Evolutionary conservation across 345 rosid species (phyloP), one percentile per base, ranked within the genome.

Genomic region (Odontarrhena argentea): DNA sequence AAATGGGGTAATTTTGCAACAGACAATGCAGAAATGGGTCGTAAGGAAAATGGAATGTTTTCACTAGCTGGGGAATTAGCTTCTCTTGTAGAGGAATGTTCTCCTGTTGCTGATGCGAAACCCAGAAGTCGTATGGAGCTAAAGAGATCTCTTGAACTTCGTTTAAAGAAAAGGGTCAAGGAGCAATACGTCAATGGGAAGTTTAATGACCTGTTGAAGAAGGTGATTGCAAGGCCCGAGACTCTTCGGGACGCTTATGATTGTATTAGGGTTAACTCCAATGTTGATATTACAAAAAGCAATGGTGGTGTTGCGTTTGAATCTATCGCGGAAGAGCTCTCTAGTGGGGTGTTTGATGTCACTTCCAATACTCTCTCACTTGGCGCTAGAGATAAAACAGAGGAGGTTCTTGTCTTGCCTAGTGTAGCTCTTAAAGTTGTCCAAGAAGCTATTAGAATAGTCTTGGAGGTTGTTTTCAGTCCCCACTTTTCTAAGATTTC

Each of bases 401-500:
- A 87, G 67, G 93, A 89, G 80, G 82, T 76, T 54, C 89, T 92
- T 50, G 76, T 92, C 28, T 71, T 92, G 69, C 97, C 98, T n/a
- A 85, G 74, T 50, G 70, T 85, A 13, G 84, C 85, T 63, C 50
- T 84, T 70, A 84, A 74, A 82, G 76, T 83, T 54, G 74, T 89
- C 64, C 96, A 87, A 78, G 98, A 92, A 73, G 97, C 98, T 53
- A 74, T 92, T 30, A 82, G 96, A 68, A 81, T 89, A 60, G 84
- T 70, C 22, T 70, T 92, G 82, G 97, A 89, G 79, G 84, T 87
- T 45, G 83, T 86, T 65, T 89, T 87, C 62, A 77, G 52, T 79
- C 98, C 98, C 49, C 79, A 85, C 32, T 87, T 89, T 57, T 86
- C 93, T 15, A 89, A 84, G 78, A 81, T 89, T 69, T 92, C 96